Base-by-base conservation (phyloP, 1,284 basidiomycete species). In the Sparassis latifolia region DNA sequence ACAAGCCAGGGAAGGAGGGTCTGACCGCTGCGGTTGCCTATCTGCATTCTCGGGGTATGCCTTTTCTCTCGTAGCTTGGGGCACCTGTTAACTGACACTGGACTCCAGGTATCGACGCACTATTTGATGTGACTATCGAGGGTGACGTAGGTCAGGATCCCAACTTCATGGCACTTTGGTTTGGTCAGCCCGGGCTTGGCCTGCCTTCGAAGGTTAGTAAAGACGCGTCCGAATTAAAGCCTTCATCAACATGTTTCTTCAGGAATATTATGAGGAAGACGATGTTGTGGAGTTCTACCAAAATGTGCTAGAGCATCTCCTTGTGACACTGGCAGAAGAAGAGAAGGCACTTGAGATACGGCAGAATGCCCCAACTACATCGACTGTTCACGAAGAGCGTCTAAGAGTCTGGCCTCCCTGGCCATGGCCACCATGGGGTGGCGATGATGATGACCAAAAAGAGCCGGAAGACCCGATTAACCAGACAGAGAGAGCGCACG, bases 61-160 rank as follows among this genome's bases (percentile, higher is more conserved):
- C 4, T 42, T 31, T 44, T 50, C 35, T 20, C 32, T 50, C n/a
- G 48, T 44, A 20, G 20, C 20, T 20, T 37, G 35, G 12, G 35
- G 35, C 35, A 12, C 35, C 6, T 27, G 27, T 20, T 3, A 31
- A 27, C 46, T 47, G 27, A 38, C 53, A 7, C 47, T 48, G 10
- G 4, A 31, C 10, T 49, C 44, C 48, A 93, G 90, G 82, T 46
- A 78, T 97, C 53, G 77, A 78, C 37, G 85, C 82, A 0, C 71
- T 99, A 20, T 92, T 98, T 63, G 73, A 79, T 10, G 84, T 91
- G 57, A 75, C 71, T 31, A 78, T 96, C 52, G 93, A 97, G 51
- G 95, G 96, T 40, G 93, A 98, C 60, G 83, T 86, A 33, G 92
- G 89, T 29, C 76, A 82, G n/a, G 91, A 97, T 63, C 93, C 96